Evolutionary conservation across 768 basidiomycete species (phyloP), one percentile per base, ranked within the genome.

Genomic region (Clitopilus passeckerianus): DNA sequence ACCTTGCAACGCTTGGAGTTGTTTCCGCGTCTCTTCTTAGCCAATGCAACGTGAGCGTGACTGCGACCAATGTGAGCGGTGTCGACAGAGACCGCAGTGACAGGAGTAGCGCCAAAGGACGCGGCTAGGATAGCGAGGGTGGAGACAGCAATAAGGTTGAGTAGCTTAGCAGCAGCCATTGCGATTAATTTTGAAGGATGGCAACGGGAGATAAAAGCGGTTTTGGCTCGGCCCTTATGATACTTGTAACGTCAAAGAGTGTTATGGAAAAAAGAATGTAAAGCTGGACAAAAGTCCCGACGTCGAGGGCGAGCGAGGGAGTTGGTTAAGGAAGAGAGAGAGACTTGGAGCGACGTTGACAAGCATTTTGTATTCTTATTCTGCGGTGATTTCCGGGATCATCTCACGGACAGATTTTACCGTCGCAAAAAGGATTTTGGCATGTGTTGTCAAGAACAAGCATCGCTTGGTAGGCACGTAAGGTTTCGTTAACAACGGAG

Each of bases 131-230:
- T 65, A 20, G 85, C 81, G 56, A 91, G 67, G 23, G 85, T 75
- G 15, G 83, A 74, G 41, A 91, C 61, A 20, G 87, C 80, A 57
- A 91, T 24, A 61, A 90, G 70, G 66, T 80, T 81, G 67, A 88
- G 66, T 53, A 88, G 67, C 62, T 81, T 86, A 59, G 73, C 44
- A 53, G 77, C 66, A 44, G 83, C 77, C 82, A 85, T 85, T 53
- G 65, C 60, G 44, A 60, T 56, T 56, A 27, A 60, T 58, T 56
- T 41, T 41, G 33, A 15, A 58, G 61, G 60, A 44, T 53, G 30
- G 58, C 27, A 55, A 24, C n/a, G 30, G 5, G 20, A 23, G 61
- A 67, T 67, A 55, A 64, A 67, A 61, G 34, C 62, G 37, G 44
- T 54, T 16, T 37, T 12, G 41, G 44, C 56, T 20, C 16, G 41